phyloP scores from a whole-genome alignment of 352 stramenopile genomes.

The Pythium dissimile region DNA sequence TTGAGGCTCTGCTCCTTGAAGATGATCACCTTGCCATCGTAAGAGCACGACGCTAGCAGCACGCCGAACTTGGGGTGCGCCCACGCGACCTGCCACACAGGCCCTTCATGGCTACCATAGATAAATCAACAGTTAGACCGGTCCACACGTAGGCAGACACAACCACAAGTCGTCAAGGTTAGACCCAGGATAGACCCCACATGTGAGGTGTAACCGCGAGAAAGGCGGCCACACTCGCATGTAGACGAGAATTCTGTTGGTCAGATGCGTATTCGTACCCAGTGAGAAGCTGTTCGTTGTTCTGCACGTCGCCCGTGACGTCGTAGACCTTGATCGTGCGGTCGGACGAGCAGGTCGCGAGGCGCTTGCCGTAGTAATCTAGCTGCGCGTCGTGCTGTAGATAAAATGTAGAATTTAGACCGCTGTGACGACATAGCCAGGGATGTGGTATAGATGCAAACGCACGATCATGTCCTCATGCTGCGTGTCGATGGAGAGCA shows the following conservation, averaged over 20 bases:
- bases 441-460: too few species aligned
- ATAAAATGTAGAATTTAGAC: not conserved
- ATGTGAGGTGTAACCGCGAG: too few species aligned
- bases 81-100: slow-evolving; percentile 98
- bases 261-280: too few species aligned
- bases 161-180: too few species aligned
- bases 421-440: too few species aligned
- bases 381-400: slow-evolving; percentile 95
- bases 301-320: slow-evolving; percentile 88
- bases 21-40: slow-evolving; percentile 97
- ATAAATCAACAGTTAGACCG: not conserved
- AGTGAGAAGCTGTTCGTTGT: slow-evolving; percentile 86
- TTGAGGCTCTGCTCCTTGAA: slow-evolving; percentile 92
- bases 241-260: too few species aligned
- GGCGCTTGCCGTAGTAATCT: slow-evolving; percentile 99
- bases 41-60: slow-evolving; percentile 96
- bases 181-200: too few species aligned
- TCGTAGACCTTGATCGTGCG: slow-evolving; percentile 97
- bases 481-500: slow-evolving; percentile 94
- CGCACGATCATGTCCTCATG: slow-evolving; percentile 97
- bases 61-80: slow-evolving; percentile 97
- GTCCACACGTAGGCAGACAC: not conserved
- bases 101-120: slow-evolving; percentile 89
- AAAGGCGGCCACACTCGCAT: too few species aligned
- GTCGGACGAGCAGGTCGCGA: slow-evolving; percentile 98